These are phyloP conservation scores for Aspergillus ibericus DNA, from an alignment of 2,329 filamentous ascomycete species.

Conservation along the genomic window DNA sequence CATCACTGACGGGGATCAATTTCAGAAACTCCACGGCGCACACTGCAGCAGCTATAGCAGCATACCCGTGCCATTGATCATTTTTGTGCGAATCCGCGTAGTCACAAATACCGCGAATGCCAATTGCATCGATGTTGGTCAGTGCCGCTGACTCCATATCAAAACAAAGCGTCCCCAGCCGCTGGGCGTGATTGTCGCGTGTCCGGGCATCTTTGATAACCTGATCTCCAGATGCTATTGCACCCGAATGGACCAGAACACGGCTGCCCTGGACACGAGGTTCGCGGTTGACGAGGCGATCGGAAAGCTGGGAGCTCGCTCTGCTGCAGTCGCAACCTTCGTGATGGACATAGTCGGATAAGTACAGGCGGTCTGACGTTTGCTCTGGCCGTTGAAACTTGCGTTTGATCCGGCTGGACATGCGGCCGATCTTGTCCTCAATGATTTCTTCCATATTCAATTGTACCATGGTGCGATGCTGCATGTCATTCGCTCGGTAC, in stretches of 20 bases:
- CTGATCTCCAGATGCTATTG: conserved; percentile 27
- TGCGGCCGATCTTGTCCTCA: not conserved
- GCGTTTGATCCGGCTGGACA: not conserved
- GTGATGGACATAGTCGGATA: conserved; percentile 7
- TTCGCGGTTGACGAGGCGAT: not conserved
- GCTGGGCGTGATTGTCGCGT: conserved; percentile 2
- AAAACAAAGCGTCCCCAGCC: not conserved
- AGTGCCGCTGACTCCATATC: not conserved
- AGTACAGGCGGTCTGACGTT: conserved; percentile 8
- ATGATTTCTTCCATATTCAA: not conserved
- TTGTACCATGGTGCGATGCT: not conserved
- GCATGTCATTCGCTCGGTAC: not conserved
- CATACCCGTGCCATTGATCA: conserved; percentile 27
- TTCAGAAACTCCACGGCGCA: not conserved
- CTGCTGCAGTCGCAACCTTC: not conserved
- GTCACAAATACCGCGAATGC: conserved; percentile 17
- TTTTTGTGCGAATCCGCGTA: conserved; percentile 22
- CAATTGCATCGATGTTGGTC: not conserved
- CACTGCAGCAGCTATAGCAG: conserved; percentile 10
- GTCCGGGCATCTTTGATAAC: conserved; percentile 21
- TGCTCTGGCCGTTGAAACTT: not conserved
- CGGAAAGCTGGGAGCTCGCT: not conserved
- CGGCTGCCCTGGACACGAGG: not conserved
- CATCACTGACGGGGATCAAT: not conserved
- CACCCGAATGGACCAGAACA: conserved; percentile 24